A percentile compares a stretch with the other conserved stretches of the same genome.
Evolutionary conservation across 768 basidiomycete species (phyloP).

Genomic region (Panus rudis): DNA sequence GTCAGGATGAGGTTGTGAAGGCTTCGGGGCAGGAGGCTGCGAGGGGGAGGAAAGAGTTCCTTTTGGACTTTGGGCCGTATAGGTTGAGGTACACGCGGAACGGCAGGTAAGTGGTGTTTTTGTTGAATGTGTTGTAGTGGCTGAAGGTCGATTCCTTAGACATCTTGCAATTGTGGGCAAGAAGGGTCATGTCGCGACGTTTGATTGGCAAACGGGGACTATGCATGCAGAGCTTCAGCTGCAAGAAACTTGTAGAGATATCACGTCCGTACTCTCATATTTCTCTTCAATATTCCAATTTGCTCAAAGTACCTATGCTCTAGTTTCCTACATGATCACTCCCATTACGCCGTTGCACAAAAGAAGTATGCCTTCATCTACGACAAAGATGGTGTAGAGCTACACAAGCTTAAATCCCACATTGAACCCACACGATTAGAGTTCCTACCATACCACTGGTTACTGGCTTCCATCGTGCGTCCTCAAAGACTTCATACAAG

Average conservation of each 20-base stretch:
- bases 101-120: conserved; percentile 56
- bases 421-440: conserved; percentile 87
- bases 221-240: conserved; percentile 85
- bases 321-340: conserved; percentile 89
- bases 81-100: conserved; percentile 82
- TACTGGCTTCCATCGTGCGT: conserved; percentile 76
- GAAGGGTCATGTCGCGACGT: conserved; percentile 83
- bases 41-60: conserved; percentile 68
- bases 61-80: conserved; percentile 82
- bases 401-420: conserved; percentile 78
- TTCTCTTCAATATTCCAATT: not conserved
- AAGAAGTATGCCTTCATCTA: conserved; percentile 96
- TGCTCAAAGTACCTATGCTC: not conserved
- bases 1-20: conserved; percentile 69
- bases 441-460: conserved; percentile 94
- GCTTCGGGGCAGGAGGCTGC: conserved; percentile 70
- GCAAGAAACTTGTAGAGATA: conserved; percentile 85
- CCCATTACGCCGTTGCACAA: conserved; percentile 92
- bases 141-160: conserved; percentile 29
- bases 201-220: conserved; percentile 87
- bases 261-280: conserved; percentile 53
- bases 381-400: conserved; percentile 86
- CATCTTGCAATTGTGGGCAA: conserved; percentile 82
- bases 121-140: not conserved
- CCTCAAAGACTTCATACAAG: not conserved